A percentile compares a stretch with the other conserved stretches of the same genome.
phyloP scores from a whole-genome alignment of 805 yeast species.

The Saccharomycopsis sp. region DNA sequence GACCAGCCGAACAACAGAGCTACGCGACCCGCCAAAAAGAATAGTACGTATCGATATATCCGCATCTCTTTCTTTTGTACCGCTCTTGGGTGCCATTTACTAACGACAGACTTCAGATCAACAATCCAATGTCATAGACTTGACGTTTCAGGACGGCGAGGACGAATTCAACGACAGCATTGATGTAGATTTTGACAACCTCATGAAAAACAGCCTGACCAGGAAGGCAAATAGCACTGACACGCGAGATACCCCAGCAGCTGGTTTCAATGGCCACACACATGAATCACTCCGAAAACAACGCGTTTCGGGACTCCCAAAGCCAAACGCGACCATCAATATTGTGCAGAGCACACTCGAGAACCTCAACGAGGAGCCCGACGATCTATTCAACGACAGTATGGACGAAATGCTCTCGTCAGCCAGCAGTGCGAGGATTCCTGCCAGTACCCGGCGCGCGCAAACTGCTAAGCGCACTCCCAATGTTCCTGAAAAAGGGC shows the following conservation, averaged over 20 bases:
- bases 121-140: conserved; percentile 11
- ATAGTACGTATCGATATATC: background rate
- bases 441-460: background rate
- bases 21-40: background rate
- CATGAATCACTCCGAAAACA: background rate
- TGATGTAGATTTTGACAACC: conserved; percentile 9
- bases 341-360: background rate
- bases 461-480: background rate
- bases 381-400: background rate
- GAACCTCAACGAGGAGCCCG: background rate
- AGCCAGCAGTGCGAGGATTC: background rate
- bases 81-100: background rate
- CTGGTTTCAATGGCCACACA: background rate
- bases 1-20: background rate
- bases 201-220: background rate
- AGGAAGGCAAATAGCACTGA: background rate
- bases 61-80: background rate
- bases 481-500: background rate
- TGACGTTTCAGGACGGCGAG: conserved; percentile 15
- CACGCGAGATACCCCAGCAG: background rate
- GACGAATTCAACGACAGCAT: conserved; percentile 15
- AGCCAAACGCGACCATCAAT: background rate
- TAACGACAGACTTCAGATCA: background rate
- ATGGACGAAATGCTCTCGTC: background rate
- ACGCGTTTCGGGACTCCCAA: background rate